Conservation (phyloP, 2,329 filamentous ascomycete genomes). For the Trichoderma sp. region DNA sequence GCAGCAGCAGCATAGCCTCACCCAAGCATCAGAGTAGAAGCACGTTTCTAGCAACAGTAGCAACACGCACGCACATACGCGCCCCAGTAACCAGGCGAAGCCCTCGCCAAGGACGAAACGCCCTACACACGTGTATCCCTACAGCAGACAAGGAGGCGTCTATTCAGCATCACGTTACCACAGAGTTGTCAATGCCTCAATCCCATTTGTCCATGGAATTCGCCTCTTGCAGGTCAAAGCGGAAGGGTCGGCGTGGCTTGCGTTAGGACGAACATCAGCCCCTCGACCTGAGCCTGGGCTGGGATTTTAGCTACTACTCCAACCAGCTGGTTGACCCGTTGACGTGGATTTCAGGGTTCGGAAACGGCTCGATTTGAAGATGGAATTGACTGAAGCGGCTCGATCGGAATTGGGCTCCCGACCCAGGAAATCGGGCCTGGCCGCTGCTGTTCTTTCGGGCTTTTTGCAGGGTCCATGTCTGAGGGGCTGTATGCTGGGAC, state of each 20-base stretch:
- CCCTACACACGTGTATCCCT: slow-evolving; percentile 11
- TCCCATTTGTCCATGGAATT: slow-evolving; percentile 8
- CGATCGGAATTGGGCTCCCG: slow-evolving; percentile 12
- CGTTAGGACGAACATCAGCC: slow-evolving; percentile 14
- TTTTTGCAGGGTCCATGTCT: slow-evolving; percentile 3
- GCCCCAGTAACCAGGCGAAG: slow-evolving; percentile 5
- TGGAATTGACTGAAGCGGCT: background rate
- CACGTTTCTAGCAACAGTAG: background rate
- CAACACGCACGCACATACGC: slow-evolving; percentile 4
- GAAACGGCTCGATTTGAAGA: background rate
- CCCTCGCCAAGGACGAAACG: background rate
- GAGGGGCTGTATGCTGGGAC: background rate
- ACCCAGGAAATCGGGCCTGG: slow-evolving; percentile 21
- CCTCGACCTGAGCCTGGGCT: no score
- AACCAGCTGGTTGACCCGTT: no score
- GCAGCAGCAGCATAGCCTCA: background rate
- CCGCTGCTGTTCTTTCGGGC: background rate
- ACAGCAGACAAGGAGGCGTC: background rate
- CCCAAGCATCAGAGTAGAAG: background rate
- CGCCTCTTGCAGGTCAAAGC: background rate
- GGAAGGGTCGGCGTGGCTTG: slow-evolving; percentile 26
- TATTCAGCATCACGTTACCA: slow-evolving; percentile 22
- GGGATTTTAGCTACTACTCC: no score
- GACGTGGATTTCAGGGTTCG: no score
- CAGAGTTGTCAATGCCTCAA: background rate